Base-by-base conservation (phyloP, 257 asterid genomes). In the Nicotiana noctiflora region DNA sequence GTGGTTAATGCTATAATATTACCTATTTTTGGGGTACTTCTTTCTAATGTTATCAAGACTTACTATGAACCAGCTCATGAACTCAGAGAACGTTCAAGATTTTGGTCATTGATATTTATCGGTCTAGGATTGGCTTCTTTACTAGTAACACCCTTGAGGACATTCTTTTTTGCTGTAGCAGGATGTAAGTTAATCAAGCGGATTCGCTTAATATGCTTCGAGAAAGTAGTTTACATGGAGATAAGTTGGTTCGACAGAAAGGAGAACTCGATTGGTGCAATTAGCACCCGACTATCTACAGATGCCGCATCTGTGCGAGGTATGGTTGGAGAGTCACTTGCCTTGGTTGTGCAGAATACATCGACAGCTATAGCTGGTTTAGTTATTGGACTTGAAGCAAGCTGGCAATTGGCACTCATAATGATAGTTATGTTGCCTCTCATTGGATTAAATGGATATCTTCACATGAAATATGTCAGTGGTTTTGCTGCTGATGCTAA, bases 401-500 rank as follows among this genome's bases (percentile, higher is more conserved):
- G 92, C 83, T 93, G 98, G 98, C 92, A 92, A 84, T 34, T 93
- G 90, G 88, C 98, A 4, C 91, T 93, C 68, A 90, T 93, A 25
- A 90, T 93, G 64, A 89, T 93, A 40, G 93, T 64, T 11, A 81
- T 93, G 89, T 84, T 92, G 31, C 98, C 97, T 59, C 80, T 92
- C 46, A 88, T 93, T 23, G 97, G 86, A 44, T 62, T 91, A 25
- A 93, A 90, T 40, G 98, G 97, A 46, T 91, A 64, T 34, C 86
- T 91, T 61, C 91, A 91, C 75, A 75, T 92, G 59, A 90, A 89
- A 76, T 93, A 88, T 87, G 85, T 91, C 92, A 92, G 82, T 52
- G 97, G 97, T 53, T 93, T 92, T 85, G 92, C 97, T 8, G 85
- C 89, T 25, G 97, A 93, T 84, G 97, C 98, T 49, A 93, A 93